phyloP scores from a whole-genome alignment of 2,329 filamentous ascomycete species.

The Colletotrichum liaoningense region DNA sequence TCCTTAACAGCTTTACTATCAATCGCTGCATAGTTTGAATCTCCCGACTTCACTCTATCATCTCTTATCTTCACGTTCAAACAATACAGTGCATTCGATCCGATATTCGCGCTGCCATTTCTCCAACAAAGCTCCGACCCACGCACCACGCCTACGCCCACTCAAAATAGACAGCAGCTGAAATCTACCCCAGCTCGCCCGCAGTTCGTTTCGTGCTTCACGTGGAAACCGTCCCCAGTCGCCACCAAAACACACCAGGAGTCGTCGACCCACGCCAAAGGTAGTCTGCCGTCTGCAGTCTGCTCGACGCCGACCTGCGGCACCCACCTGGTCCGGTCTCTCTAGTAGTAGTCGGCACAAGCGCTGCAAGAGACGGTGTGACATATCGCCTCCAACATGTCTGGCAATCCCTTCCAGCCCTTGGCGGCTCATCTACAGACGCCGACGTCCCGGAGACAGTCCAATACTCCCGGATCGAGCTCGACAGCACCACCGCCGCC shows the following conservation, averaged over 20 bases:
- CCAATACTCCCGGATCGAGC: slow-evolving; percentile 30
- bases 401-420: slow-evolving; percentile 46
- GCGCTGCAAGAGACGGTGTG: slow-evolving; percentile 22
- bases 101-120: slow-evolving; percentile 5
- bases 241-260: slow-evolving; percentile 23
- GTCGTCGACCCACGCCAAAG: slow-evolving; percentile 17
- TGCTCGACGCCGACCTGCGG: slow-evolving; percentile 22
- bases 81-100: slow-evolving; percentile 8
- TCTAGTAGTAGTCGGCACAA: slow-evolving; percentile 5
- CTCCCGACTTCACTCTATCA: neutral
- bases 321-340: slow-evolving; percentile 12
- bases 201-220: slow-evolving; percentile 19
- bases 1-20: neutral
- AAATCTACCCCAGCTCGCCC: slow-evolving; percentile 1
- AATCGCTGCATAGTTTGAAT: neutral
- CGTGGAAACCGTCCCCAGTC: slow-evolving; percentile 29
- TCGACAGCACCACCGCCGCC: slow-evolving; percentile 30
- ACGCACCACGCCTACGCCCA: slow-evolving; percentile 1
- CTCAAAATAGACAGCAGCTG: slow-evolving; percentile 8
- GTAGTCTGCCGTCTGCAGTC: slow-evolving; percentile 8
- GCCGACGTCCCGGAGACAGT: slow-evolving; percentile 18
- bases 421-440: slow-evolving; percentile 37
- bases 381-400: slow-evolving; percentile 40
- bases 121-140: slow-evolving; percentile 12
- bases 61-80: neutral